Evolutionary conservation across 2,329 filamentous ascomycete species (phyloP), one percentile per base, ranked within the genome.

Genomic region (Stagonosporopsis cucurbitacearum): DNA sequence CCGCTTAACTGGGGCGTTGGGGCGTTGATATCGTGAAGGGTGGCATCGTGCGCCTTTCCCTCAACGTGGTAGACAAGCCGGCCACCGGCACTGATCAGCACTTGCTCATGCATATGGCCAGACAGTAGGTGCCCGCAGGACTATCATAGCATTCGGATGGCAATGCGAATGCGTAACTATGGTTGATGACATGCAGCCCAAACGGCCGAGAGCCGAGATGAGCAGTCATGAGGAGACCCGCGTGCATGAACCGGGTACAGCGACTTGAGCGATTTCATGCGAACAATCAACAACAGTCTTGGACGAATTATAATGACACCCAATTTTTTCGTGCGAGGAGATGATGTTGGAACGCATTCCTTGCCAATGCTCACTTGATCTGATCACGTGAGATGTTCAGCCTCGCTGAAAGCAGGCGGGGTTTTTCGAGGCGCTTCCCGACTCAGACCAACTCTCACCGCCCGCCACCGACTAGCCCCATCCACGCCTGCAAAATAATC

Each of bases 401-500:
- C 39, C 49, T 40, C 48, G 32, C 54, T 8, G 30, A 41, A 15
- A 32, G 37, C 9, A 11, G 40, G 40, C 19, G 9, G 37, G 40
- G 36, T 41, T 46, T 56, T 46, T 50, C 36, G 51, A 59, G 59
- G 58, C 59, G 55, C 59, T 58, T 52, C 50, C 28, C 28, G 28
- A 30, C 28, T 30, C 28, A 30, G 28, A 30, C 28, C 11, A 8
- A 2, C 28, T 26, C 58, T 62, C 53, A 65, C 60, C 58, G 60
- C 62, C 62, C 59, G 61, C 61, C 52, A 58, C 53, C 50, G 26
- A 45, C 49, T 54, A 58, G 47, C 53, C 60, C 30, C 47, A 50
- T 58, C 60, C 40, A 65, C 59, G 60, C 54, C 53, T 54, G 30
- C 53, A 62, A 61, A 59, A 55, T 50, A 52, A 54, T 48, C 44